Percentiles rank a stretch among this genome's conserved stretches.
phyloP scores from a whole-genome alignment of 1,139 yeast genomes.

The Pneumocystis wakefieldiae region DNA sequence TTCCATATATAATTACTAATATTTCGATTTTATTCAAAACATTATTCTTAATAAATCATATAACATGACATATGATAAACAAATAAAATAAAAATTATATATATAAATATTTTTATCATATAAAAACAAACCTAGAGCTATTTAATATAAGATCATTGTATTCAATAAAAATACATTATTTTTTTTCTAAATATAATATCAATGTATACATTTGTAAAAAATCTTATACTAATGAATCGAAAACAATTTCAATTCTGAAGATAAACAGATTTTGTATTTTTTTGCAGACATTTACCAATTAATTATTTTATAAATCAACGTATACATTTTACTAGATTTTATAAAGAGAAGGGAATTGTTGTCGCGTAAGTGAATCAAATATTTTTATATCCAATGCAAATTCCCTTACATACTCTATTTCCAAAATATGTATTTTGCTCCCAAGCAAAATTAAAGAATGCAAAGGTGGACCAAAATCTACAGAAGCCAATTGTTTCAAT shows the following conservation, averaged over 20 bases:
- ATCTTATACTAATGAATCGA: not conserved
- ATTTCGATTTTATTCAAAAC: too few relatives aligned
- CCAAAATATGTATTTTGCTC: slow-evolving; percentile 86
- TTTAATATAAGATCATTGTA: too few relatives aligned
- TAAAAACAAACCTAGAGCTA: too few relatives aligned
- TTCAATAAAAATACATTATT: too few relatives aligned
- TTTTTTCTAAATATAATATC: too few relatives aligned
- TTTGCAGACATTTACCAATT: not conserved
- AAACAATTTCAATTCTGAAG: not conserved
- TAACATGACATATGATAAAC: too few relatives aligned
- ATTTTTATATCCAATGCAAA: not conserved
- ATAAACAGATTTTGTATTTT: not conserved
- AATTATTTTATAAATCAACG: not conserved
- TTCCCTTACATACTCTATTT: slow-evolving; percentile 63
- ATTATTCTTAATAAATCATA: too few relatives aligned
- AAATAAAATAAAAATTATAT: too few relatives aligned
- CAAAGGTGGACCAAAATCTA: slow-evolving; percentile 88
- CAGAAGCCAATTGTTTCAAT: slow-evolving; percentile 35
- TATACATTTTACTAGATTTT: not conserved
- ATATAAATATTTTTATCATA: too few relatives aligned
- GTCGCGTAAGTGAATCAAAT: not conserved
- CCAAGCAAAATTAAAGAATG: slow-evolving; percentile 87
- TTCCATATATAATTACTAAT: not conserved
- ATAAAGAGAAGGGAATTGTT: not conserved
- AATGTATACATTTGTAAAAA: not conserved